Evolutionary conservation across 2,329 filamentous ascomycete species (phyloP).

Genomic region (Pyrenophora graminea): DNA sequence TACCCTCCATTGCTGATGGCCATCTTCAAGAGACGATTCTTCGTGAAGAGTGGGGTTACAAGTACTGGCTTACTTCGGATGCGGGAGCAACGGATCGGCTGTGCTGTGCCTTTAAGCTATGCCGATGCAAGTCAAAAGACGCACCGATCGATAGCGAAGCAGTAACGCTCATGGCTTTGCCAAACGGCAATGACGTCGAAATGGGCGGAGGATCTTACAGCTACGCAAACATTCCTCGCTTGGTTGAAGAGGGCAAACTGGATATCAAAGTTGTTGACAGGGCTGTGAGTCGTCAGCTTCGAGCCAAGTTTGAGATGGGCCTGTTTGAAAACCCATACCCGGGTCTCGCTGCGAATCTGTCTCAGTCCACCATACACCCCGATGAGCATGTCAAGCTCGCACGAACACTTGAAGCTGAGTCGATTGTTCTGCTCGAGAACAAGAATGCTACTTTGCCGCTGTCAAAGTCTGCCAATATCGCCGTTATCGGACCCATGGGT

Average conservation of each 20-base stretch:
- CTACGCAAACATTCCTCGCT: slow-evolving; percentile 65
- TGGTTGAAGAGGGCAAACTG: slow-evolving; percentile 66
- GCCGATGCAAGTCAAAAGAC: slow-evolving; percentile 49
- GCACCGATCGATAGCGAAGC: slow-evolving; percentile 67
- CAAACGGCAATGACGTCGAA: slow-evolving; percentile 72
- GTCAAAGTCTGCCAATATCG: slow-evolving; percentile 68
- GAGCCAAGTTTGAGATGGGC: slow-evolving; percentile 70
- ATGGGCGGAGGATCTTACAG: slow-evolving; percentile 79
- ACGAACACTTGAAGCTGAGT: slow-evolving; percentile 68
- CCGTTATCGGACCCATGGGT: slow-evolving; percentile 76
- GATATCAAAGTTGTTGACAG: slow-evolving; percentile 64
- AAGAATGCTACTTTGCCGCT: slow-evolving; percentile 66
- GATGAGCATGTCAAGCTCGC: slow-evolving; percentile 63
- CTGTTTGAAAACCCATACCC: slow-evolving; percentile 73
- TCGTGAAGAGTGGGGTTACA: slow-evolving; percentile 72
- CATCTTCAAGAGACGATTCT: slow-evolving; percentile 69
- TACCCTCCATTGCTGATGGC: slow-evolving; percentile 68
- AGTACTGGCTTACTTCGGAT: slow-evolving; percentile 70
- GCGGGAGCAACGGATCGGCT: slow-evolving; percentile 73
- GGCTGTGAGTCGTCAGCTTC: slow-evolving; percentile 68
- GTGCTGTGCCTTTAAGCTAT: slow-evolving; percentile 67
- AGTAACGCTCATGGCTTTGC: slow-evolving; percentile 65
- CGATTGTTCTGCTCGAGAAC: slow-evolving; percentile 76
- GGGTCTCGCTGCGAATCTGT: slow-evolving; percentile 60
- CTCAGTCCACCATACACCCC: slow-evolving; percentile 65